Conservation (phyloP, 805 yeast genomes). For the Grigorovia yakushimaensis region DNA sequence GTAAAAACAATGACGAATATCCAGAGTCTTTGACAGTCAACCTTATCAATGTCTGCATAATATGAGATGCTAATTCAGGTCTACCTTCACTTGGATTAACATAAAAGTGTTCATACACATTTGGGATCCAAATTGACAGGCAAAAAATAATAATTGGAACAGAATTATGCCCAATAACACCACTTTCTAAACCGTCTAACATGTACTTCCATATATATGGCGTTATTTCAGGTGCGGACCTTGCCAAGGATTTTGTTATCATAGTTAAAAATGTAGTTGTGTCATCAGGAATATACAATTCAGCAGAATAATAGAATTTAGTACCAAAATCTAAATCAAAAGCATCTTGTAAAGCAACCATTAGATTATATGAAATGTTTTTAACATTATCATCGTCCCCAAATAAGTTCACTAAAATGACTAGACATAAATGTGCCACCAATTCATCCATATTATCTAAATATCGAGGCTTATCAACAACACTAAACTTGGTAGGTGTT, state of each 20-base stretch:
- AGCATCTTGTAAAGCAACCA: slow-evolving; percentile 46
- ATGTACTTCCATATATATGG: slow-evolving; percentile 36
- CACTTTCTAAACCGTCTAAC: slow-evolving; percentile 16
- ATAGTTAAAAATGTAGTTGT: slow-evolving; percentile 49
- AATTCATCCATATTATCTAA: slow-evolving; percentile 20
- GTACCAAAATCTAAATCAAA: slow-evolving; percentile 52
- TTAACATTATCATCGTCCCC: slow-evolving; percentile 48
- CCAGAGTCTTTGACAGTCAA: slow-evolving; percentile 40
- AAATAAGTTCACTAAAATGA: slow-evolving; percentile 56
- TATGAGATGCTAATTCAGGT: slow-evolving; percentile 43
- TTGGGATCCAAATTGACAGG: slow-evolving; percentile 61
- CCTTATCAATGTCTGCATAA: slow-evolving; percentile 51
- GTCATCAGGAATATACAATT: slow-evolving; percentile 56
- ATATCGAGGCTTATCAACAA: background rate
- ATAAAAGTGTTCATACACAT: slow-evolving; percentile 48
- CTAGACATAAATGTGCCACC: slow-evolving; percentile 51
- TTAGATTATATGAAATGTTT: slow-evolving; percentile 48
- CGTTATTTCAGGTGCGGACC: slow-evolving; percentile 46
- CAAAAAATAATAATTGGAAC: slow-evolving; percentile 13
- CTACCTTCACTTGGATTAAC: slow-evolving; percentile 45
- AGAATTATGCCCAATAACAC: slow-evolving; percentile 8
- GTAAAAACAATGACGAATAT: slow-evolving; percentile 42
- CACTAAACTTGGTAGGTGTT: background rate
- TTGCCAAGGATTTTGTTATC: slow-evolving; percentile 44
- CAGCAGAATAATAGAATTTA: slow-evolving; percentile 41